Evolutionary conservation across 805 yeast species (phyloP).

Genomic region (Candida fluviatilis): DNA sequence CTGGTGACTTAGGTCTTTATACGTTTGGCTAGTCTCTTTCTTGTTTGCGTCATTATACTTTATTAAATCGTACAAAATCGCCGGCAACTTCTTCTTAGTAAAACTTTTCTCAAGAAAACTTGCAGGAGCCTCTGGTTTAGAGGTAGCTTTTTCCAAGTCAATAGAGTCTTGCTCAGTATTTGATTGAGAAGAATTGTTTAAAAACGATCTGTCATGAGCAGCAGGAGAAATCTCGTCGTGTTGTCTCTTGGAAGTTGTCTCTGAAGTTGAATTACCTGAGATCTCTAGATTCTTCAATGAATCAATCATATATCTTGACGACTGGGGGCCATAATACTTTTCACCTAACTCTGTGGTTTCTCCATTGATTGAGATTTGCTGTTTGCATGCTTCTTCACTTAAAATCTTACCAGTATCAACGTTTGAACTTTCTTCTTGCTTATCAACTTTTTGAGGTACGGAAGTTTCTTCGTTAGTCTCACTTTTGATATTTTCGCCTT

Average conservation of each 20-base stretch:
- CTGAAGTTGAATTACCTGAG: background rate
- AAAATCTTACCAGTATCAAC: no score
- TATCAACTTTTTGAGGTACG: no score
- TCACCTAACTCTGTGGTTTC: constrained; percentile 37
- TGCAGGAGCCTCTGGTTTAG: constrained; percentile 1
- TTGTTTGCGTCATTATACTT: constrained; percentile 13
- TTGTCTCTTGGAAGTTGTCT: background rate
- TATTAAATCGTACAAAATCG: constrained; percentile 8
- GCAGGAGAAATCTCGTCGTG: background rate
- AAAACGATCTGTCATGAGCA: background rate
- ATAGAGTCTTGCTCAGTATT: background rate
- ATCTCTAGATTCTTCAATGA: constrained; percentile 16
- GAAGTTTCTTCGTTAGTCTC: no score
- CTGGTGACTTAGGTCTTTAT: constrained; percentile 10
- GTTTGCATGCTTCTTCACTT: no score
- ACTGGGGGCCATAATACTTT: constrained; percentile 50
- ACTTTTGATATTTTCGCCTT: no score
- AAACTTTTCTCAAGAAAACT: constrained; percentile 18
- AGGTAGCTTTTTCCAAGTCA: constrained; percentile 2
- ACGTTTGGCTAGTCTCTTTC: constrained; percentile 14
- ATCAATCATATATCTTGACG: constrained; percentile 45
- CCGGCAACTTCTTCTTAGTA: constrained; percentile 31
- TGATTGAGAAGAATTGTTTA: background rate
- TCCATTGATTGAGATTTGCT: no score
- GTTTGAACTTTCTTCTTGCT: no score